Percentiles rank a stretch among this genome's conserved stretches.
Evolutionary conservation across 139 green algal genomes (phyloP).

Genomic region (Chlorella ohadii): DNA sequence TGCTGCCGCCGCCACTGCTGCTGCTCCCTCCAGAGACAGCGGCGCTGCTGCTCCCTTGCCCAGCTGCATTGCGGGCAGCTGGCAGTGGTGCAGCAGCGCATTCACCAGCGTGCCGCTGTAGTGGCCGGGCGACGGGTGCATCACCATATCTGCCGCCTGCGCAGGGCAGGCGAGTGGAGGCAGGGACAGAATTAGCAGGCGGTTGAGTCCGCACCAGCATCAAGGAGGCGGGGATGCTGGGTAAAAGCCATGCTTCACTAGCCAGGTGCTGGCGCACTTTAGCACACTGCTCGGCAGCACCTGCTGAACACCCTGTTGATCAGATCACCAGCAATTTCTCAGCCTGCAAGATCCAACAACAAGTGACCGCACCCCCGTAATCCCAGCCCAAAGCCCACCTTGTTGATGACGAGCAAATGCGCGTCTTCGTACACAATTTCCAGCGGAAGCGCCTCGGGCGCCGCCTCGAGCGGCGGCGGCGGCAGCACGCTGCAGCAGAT

Average conservation of each 20-base stretch:
- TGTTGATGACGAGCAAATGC: constrained; percentile 95
- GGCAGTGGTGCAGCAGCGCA: constrained; percentile 92
- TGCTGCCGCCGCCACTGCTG: not conserved
- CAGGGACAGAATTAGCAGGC: not conserved
- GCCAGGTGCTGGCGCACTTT: no score
- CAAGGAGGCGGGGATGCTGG: no score
- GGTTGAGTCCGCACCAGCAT: not conserved
- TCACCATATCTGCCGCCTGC: constrained; percentile 85
- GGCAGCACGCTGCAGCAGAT: constrained; percentile 62
- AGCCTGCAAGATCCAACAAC: no score
- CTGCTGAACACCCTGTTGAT: no score
- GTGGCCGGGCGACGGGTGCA: constrained; percentile 87
- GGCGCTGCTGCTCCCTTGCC: not conserved
- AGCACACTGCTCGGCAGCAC: no score
- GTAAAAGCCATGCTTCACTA: no score
- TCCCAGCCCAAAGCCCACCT: constrained; percentile 57
- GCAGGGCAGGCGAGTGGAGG: not conserved
- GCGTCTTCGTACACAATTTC: constrained; percentile 94
- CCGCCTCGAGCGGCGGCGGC: constrained; percentile 64
- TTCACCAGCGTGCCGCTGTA: constrained; percentile 96
- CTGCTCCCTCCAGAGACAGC: constrained; percentile 22
- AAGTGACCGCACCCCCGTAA: no score
- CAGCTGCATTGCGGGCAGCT: constrained; percentile 60
- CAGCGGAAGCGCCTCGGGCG: constrained; percentile 82
- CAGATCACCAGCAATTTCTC: no score